Evolutionary conservation across 306 rosid genomes (phyloP), one percentile per base, ranked within the genome.

Genomic region (Casuarina equisetifolia): DNA sequence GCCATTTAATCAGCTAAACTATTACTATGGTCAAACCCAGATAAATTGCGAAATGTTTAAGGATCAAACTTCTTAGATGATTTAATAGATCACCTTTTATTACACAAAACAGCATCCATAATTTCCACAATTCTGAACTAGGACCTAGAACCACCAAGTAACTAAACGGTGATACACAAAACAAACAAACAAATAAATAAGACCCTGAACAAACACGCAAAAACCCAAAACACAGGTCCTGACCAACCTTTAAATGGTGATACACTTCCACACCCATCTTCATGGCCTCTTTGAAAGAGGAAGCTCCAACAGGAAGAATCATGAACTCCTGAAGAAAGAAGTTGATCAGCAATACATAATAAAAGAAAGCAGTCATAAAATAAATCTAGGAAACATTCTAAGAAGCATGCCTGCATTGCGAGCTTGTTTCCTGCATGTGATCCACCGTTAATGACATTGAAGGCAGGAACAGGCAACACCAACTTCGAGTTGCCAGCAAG

Each of bases 351-450:
- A 53, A 66, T 51, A 25, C 25, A 46, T 49, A 61, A 54, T 17
- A 43, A 68, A 36, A 46, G 25, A 44, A 25, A 8, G 40, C 54
- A 40, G 35, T 44, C 5, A 51, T 13, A 35, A 53, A 3, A 49
- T 57, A 62, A 16, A 20, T 3, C 15, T 12, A 53, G 42, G 42
- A 9, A 59, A 9, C 4, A 63, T 55, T 46, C 54, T 35, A 35
- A 53, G 69, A 76, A 80, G 76, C 84, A 70, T 86, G 75, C 98
- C 98, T 94, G 99, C 99, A 96, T 96, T 44, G 98, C 99, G 79
- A 96, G 97, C 77, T 96, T 96, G 94, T 96, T 96, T 88, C 98
- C 99, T 38, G 99, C 99, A 69, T 96, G 99, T 66, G 99, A 96
- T 85, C 99, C 99, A 78, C 99, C 99, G 16, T 96, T 96, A 49